Evolutionary conservation across 202 grass and related monocot species (phyloP), one percentile per base, ranked within the genome.

Genomic region (Panicum hallii): DNA sequence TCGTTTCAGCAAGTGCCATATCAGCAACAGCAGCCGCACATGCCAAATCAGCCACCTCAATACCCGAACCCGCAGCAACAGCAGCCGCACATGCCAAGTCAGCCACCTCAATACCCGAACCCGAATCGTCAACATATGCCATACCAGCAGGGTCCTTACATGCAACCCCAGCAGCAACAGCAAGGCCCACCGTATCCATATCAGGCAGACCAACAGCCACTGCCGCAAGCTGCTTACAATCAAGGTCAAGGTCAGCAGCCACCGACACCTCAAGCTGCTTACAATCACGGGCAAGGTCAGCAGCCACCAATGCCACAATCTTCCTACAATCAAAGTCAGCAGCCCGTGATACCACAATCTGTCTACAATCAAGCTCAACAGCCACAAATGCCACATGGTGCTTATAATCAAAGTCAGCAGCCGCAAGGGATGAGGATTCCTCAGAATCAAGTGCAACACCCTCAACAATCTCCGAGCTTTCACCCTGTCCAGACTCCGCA

Each of bases 81-180:
- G 42, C 90, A 94, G 77, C 53, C 82, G 36, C 92, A 94, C 60
- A 79, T 81, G 19, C 8, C 45, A 10, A 87, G 89, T 67, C 86
- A 87, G 28, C 79, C 84, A 56, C 55, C 56, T 63, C 89, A 95
- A 8, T 89, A 88, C 12, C 58, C 79, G 28, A 46, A 72, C 26
- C 11, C 30, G 0, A 84, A 87, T 77, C 49, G 41, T 4, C 88
- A 84, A 48, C 82, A 86, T 7, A 82, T 85, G 72, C 82, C 82
- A 8, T 93, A 97, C 76, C 95, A 93, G 79, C 89, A 98, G 16
- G 48, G 43, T 83, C 86, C 87, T 83, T 96, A 94, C 75, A 82
- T 92, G 85, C 97, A 92, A 56, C 14, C 86, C 50, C 88, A 75
- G 68, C 90, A 80, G 28, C 91, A 81, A 7, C 91, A 86, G 26